Percentiles rank a stretch among this genome's conserved stretches.
Conservation (phyloP, 371 early-diverging fungal species). For the Mucor lusitanicus region DNA sequence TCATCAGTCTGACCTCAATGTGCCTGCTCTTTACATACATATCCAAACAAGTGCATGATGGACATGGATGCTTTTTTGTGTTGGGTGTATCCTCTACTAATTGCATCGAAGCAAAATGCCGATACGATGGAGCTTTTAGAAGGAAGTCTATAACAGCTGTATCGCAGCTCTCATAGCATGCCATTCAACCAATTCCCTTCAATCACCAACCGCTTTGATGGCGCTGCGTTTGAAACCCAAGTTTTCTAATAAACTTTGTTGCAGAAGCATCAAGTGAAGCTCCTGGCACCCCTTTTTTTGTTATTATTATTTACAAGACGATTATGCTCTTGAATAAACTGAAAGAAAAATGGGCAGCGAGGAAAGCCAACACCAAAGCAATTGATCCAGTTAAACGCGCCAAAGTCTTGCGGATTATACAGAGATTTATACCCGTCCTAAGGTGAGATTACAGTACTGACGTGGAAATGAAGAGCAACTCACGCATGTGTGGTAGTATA, state of each 20-base stretch:
- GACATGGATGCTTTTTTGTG: too few species aligned
- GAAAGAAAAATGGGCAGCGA: conserved; percentile 12
- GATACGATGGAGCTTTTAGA: too few species aligned
- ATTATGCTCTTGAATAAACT: conserved; percentile 15
- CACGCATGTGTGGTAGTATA: conserved; percentile 27
- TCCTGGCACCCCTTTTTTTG: background rate
- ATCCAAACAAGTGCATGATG: too few species aligned
- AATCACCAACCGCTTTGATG: background rate
- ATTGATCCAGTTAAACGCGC: conserved; percentile 18
- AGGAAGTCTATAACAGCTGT: too few species aligned
- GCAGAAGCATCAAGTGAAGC: background rate
- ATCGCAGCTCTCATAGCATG: too few species aligned
- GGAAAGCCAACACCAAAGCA: background rate
- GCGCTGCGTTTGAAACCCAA: background rate
- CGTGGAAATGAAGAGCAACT: background rate
- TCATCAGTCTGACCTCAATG: too few species aligned
- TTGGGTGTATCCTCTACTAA: too few species aligned
- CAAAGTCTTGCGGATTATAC: conserved; percentile 10
- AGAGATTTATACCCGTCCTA: conserved; percentile 20
- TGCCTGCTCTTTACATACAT: too few species aligned
- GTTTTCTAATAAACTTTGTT: background rate
- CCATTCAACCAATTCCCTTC: background rate
- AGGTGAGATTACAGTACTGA: conserved; percentile 15
- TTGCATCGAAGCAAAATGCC: too few species aligned
- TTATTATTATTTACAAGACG: background rate